These are phyloP conservation scores for Triticum monococcum DNA, from an alignment of 176 grass and related monocot genomes.

Conservation along the genomic window DNA sequence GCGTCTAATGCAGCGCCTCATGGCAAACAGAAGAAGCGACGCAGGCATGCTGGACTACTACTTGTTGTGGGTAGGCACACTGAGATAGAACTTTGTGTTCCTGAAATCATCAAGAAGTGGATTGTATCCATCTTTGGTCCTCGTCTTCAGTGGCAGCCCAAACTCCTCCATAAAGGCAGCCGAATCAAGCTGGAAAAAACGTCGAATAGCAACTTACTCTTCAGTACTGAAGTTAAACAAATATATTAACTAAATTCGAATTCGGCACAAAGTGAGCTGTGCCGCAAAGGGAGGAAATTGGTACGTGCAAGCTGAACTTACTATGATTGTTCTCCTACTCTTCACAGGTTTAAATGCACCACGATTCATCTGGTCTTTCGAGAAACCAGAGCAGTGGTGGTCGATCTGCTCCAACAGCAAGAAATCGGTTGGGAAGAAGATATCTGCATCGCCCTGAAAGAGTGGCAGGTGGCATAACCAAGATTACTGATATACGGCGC, in stretches of 20 bases:
- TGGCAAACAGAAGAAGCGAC: not conserved
- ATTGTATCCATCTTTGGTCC: slow-evolving; percentile 90
- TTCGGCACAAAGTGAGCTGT: not conserved
- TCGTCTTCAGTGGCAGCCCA: slow-evolving; percentile 82
- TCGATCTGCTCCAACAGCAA: slow-evolving; percentile 82
- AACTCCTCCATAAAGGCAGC: slow-evolving; percentile 95
- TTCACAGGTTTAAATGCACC: slow-evolving; percentile 73
- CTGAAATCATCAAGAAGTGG: slow-evolving; percentile 93
- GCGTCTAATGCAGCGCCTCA: not conserved
- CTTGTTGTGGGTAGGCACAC: slow-evolving; percentile 82
- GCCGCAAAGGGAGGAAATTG: not conserved
- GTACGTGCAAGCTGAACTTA: slow-evolving; percentile 45
- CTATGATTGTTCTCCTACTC: slow-evolving; percentile 84
- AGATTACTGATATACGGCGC: not conserved
- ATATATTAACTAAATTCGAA: not conserved
- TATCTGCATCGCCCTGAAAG: slow-evolving; percentile 86
- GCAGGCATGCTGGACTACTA: slow-evolving; percentile 17
- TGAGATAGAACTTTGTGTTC: slow-evolving; percentile 93
- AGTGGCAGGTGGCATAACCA: slow-evolving; percentile 17
- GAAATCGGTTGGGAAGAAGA: slow-evolving; percentile 96
- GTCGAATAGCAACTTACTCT: slow-evolving; percentile 8
- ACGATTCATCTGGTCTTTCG: slow-evolving; percentile 45
- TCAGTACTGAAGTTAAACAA: not conserved
- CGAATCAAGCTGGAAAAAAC: slow-evolving; percentile 61
- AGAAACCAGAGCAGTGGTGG: slow-evolving; percentile 81